phyloP scores from a whole-genome alignment of 2,329 filamentous ascomycete genomes.

The Byssothecium circinans region DNA sequence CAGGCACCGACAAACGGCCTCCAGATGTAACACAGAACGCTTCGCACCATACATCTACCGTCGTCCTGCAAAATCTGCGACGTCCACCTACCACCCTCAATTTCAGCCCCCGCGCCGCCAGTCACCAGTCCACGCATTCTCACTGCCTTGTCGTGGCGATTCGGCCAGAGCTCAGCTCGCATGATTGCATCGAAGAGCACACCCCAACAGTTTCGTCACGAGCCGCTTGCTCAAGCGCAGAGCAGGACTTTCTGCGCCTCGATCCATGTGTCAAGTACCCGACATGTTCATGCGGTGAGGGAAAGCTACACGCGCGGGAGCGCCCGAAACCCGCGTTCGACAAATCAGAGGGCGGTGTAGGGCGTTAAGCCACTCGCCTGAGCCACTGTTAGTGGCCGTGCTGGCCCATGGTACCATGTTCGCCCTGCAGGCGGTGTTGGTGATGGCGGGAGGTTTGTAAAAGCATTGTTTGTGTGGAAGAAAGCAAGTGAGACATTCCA shows the following conservation, averaged over 20 bases:
- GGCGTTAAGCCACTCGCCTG: background rate
- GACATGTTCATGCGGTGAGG: constrained; percentile 7
- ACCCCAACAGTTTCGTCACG: constrained; percentile 2
- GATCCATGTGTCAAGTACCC: constrained; percentile 5
- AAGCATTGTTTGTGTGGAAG: no score
- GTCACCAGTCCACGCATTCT: constrained; percentile 5
- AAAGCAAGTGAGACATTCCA: constrained; percentile 7
- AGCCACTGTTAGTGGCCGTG: constrained; percentile 9
- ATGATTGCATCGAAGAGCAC: constrained; percentile 1
- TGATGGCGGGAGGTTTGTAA: no score
- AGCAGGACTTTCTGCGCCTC: constrained; percentile 4
- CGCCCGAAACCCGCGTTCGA: background rate
- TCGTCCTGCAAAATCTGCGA: no score
- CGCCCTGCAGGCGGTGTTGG: background rate
- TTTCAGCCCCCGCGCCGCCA: constrained; percentile 5
- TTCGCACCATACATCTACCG: no score
- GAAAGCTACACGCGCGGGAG: constrained; percentile 2
- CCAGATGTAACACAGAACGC: no score
- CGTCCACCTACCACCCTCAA: background rate
- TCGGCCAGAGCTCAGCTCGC: constrained; percentile 8
- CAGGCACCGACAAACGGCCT: no score
- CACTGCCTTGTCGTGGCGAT: constrained; percentile 13
- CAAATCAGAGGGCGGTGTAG: constrained; percentile 1
- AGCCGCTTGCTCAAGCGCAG: constrained; percentile 2
- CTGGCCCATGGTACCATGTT: background rate